These are phyloP conservation scores for Sarocladium oryzae DNA, from an alignment of 2,329 filamentous ascomycete species.

Conservation along the genomic window DNA sequence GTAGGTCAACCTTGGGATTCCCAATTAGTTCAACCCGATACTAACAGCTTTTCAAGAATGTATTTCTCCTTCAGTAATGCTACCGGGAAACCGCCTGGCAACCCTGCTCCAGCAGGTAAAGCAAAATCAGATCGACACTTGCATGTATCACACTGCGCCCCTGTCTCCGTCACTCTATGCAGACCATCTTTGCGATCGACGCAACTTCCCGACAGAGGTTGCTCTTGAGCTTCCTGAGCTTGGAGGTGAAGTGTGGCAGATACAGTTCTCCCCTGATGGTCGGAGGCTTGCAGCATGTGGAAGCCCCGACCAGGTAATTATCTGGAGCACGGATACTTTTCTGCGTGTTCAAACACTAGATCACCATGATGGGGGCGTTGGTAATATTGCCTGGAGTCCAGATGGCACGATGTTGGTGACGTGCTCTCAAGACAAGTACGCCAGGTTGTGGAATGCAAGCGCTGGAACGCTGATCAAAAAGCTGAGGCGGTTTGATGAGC, in stretches of 20 bases:
- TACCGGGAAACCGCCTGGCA: slow-evolving; percentile 84
- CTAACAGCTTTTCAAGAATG: slow-evolving; percentile 50
- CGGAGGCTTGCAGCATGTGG: slow-evolving; percentile 76
- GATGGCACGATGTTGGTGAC: slow-evolving; percentile 82
- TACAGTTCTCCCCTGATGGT: slow-evolving; percentile 86
- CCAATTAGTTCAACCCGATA: not conserved
- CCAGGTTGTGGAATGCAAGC: slow-evolving; percentile 68
- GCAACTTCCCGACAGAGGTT: slow-evolving; percentile 69
- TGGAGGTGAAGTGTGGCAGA: slow-evolving; percentile 81
- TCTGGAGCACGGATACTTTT: slow-evolving; percentile 75
- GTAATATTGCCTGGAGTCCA: slow-evolving; percentile 84
- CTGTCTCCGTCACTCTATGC: slow-evolving; percentile 77
- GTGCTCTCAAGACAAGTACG: slow-evolving; percentile 68
- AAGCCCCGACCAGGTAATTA: slow-evolving; percentile 64
- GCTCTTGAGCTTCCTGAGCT: slow-evolving; percentile 67
- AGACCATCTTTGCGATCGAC: slow-evolving; percentile 77
- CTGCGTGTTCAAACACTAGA: slow-evolving; percentile 54
- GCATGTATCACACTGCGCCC: slow-evolving; percentile 81
- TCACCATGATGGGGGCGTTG: slow-evolving; percentile 65
- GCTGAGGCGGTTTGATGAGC: slow-evolving; percentile 68
- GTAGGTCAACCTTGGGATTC: slow-evolving; percentile 41
- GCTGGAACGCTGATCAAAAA: slow-evolving; percentile 57
- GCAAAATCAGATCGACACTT: slow-evolving; percentile 72
- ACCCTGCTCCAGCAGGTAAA: slow-evolving; percentile 79
- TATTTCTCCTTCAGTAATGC: slow-evolving; percentile 94